phyloP scores from a whole-genome alignment of 1,284 basidiomycete species.

The Boletellus sp. region DNA sequence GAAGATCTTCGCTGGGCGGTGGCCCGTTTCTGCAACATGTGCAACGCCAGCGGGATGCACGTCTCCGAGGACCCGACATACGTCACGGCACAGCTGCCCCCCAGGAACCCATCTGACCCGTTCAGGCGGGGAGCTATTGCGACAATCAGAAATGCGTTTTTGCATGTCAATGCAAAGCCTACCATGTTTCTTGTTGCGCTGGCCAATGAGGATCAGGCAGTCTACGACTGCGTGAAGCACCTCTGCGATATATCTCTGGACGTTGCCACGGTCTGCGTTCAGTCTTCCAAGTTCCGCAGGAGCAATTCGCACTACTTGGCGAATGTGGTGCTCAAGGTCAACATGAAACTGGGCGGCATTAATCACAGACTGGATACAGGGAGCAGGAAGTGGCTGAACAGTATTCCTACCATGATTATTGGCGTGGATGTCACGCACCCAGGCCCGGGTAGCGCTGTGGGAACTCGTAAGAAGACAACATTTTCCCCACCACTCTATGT shows the following conservation, averaged over 20 bases:
- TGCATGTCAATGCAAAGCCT: conserved; percentile 34
- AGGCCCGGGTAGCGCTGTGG: conserved; percentile 50
- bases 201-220: conserved; percentile 61
- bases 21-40: conserved; percentile 54
- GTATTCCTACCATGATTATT: conserved; percentile 67
- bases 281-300: conserved; percentile 55
- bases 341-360: conserved; percentile 77
- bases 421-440: conserved; percentile 83
- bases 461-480: conserved; percentile 39
- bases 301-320: conserved; percentile 37
- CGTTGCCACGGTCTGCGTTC: conserved; percentile 67
- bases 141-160: conserved; percentile 17
- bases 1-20: conserved; percentile 45
- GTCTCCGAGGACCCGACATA: conserved; percentile 28
- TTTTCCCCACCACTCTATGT: not conserved
- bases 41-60: conserved; percentile 53
- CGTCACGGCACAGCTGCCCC: conserved; percentile 10
- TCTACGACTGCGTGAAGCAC: conserved; percentile 69
- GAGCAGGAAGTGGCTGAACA: conserved; percentile 53
- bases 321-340: conserved; percentile 47
- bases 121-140: conserved; percentile 8
- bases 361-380: conserved; percentile 61
- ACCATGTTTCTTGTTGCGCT: conserved; percentile 52
- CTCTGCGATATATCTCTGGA: conserved; percentile 65
- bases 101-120: conserved; percentile 6